These are phyloP conservation scores for Lentinula sp. DNA, from an alignment of 768 basidiomycete species.

Conservation along the genomic window DNA sequence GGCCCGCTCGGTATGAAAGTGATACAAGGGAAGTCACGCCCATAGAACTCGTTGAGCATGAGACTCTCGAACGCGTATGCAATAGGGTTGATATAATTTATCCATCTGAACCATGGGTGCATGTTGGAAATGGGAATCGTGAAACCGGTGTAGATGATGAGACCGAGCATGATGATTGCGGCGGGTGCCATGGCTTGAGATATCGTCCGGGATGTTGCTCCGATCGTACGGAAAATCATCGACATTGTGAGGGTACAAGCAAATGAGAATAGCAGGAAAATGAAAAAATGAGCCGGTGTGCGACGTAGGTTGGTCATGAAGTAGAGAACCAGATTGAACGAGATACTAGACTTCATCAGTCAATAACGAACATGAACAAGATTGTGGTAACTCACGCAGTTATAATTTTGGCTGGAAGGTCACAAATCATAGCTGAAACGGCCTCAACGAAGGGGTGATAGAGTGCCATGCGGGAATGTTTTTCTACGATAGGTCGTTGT, in stretches of 20 bases:
- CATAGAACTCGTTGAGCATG: slow-evolving; percentile 46
- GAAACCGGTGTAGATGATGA: slow-evolving; percentile 38
- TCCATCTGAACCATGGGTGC: slow-evolving; percentile 20
- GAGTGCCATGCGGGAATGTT: slow-evolving; percentile 34
- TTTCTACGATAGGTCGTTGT: slow-evolving; percentile 31
- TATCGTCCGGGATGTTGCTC: slow-evolving; percentile 28
- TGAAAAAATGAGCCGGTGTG: slow-evolving; percentile 32
- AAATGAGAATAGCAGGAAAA: slow-evolving; percentile 31
- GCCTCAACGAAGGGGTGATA: slow-evolving; percentile 34
- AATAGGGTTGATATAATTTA: slow-evolving; percentile 40
- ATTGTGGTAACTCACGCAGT: slow-evolving; percentile 12
- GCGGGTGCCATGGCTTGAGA: slow-evolving; percentile 20
- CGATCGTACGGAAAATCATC: slow-evolving; percentile 27
- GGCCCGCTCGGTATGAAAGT: slow-evolving; percentile 24
- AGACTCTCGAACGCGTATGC: slow-evolving; percentile 30
- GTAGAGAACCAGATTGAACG: slow-evolving; percentile 30
- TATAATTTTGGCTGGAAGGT: slow-evolving; percentile 25
- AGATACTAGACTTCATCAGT: slow-evolving; percentile 6
- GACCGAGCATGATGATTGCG: slow-evolving; percentile 25
- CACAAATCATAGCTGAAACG: slow-evolving; percentile 30
- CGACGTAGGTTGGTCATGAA: slow-evolving; percentile 35
- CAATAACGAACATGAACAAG: neutral
- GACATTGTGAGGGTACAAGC: slow-evolving; percentile 19
- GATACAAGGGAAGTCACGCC: slow-evolving; percentile 27
- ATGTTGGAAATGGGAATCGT: slow-evolving; percentile 23